A percentile compares a stretch with the other conserved stretches of the same genome.
phyloP scores from a whole-genome alignment of 768 basidiomycete species.

The Gelatoporia subvermispora region DNA sequence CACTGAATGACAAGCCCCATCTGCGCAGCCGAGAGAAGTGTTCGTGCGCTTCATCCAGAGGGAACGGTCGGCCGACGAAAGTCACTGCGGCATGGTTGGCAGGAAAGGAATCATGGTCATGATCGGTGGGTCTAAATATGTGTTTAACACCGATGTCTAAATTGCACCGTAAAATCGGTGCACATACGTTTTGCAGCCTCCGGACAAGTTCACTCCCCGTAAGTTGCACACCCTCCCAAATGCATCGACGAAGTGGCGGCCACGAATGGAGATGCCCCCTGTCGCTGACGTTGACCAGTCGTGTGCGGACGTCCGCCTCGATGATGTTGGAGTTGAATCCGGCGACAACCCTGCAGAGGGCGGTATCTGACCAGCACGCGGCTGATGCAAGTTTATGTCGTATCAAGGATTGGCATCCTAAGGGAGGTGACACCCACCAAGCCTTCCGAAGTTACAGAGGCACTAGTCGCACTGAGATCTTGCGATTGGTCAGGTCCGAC shows the following conservation, averaged over 20 bases:
- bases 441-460: not conserved
- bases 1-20: constrained; percentile 88
- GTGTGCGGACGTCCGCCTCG: constrained; percentile 61
- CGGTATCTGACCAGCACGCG: too few relatives aligned
- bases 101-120: constrained; percentile 66
- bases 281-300: constrained; percentile 62
- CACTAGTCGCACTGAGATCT: not conserved
- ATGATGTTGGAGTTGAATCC: not conserved
- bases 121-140: constrained; percentile 54
- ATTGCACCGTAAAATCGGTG: not conserved
- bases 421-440: too few relatives aligned
- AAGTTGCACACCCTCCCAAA: constrained; percentile 77
- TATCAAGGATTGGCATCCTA: too few relatives aligned
- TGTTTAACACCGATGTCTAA: constrained; percentile 1
- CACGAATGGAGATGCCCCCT: constrained; percentile 56
- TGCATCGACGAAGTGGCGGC: constrained; percentile 78
- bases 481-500: constrained; percentile 9
- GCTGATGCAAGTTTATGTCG: too few relatives aligned
- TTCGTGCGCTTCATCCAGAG: constrained; percentile 81
- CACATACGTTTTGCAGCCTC: constrained; percentile 75
- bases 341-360: not conserved
- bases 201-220: constrained; percentile 84
- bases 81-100: constrained; percentile 59
- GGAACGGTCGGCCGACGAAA: constrained; percentile 90
- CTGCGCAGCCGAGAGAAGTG: constrained; percentile 75